These are phyloP conservation scores for Pichia scutulata DNA, from an alignment of 805 yeast species.

Conservation along the genomic window DNA sequence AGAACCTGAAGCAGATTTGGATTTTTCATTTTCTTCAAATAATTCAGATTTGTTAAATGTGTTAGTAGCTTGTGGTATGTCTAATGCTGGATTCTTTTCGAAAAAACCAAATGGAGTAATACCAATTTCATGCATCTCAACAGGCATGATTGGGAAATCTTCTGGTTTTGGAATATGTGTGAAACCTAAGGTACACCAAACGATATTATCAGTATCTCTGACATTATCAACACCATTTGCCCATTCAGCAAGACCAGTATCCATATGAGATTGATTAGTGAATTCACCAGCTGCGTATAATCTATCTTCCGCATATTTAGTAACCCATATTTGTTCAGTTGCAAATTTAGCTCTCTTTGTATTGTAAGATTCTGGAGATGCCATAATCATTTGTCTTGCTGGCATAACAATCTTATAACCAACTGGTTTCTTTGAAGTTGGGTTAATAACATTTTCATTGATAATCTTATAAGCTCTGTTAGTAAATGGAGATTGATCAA, in stretches of 20 bases:
- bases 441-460: slow-evolving; percentile 66
- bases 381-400: slow-evolving; percentile 69
- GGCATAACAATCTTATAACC: slow-evolving; percentile 71
- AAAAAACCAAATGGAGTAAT: slow-evolving; percentile 70
- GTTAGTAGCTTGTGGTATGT: slow-evolving; percentile 65
- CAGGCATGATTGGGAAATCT: slow-evolving; percentile 89
- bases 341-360: slow-evolving; percentile 67
- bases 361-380: slow-evolving; percentile 55
- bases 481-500: slow-evolving; percentile 70
- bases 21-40: slow-evolving; percentile 18
- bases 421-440: slow-evolving; percentile 61
- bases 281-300: slow-evolving; percentile 79
- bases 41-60: slow-evolving; percentile 55
- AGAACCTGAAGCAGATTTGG: slow-evolving; percentile 15
- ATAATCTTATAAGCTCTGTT: slow-evolving; percentile 68
- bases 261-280: slow-evolving; percentile 69
- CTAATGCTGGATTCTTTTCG: slow-evolving; percentile 70
- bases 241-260: slow-evolving; percentile 67
- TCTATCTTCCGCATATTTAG: slow-evolving; percentile 67
- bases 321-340: slow-evolving; percentile 75
- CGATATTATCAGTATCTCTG: slow-evolving; percentile 67
- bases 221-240: slow-evolving; percentile 60
- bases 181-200: slow-evolving; percentile 77
- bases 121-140: slow-evolving; percentile 63
- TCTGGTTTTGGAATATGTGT: slow-evolving; percentile 79